phyloP scores from a whole-genome alignment of 768 basidiomycete genomes.

The Mycena latifolia region DNA sequence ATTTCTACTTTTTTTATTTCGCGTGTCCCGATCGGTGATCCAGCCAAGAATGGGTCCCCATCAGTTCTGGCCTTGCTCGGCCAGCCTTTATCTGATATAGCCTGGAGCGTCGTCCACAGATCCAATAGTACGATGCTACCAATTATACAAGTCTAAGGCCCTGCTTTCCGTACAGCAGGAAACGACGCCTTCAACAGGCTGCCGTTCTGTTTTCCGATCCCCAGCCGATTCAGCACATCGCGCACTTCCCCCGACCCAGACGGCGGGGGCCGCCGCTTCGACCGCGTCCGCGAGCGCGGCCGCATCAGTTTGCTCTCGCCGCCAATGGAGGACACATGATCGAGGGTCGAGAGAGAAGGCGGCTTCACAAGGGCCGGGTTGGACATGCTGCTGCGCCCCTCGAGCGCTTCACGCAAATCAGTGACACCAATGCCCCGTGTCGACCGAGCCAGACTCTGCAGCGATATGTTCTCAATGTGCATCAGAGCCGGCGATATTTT shows the following conservation, averaged over 20 bases:
- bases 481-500: conserved; percentile 89
- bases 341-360: conserved; percentile 83
- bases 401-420: conserved; percentile 89
- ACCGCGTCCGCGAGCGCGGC: conserved; percentile 62
- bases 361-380: conserved; percentile 77
- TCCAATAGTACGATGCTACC: background rate
- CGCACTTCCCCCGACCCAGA: conserved; percentile 78
- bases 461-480: conserved; percentile 91
- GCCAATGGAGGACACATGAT: conserved; percentile 68
- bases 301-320: conserved; percentile 48
- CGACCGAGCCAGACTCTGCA: conserved; percentile 86
- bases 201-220: conserved; percentile 79
- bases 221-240: conserved; percentile 86
- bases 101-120: background rate
- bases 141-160: conserved; percentile 22
- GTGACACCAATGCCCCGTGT: conserved; percentile 87
- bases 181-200: conserved; percentile 81
- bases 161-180: conserved; percentile 56
- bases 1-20: no score
- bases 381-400: conserved; percentile 87
- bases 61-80: no score
- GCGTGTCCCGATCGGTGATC: no score
- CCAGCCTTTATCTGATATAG: no score
- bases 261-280: conserved; percentile 61
- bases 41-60: no score